These are phyloP conservation scores for Hanseniaspora guilliermondii DNA, from an alignment of 805 yeast species.

Conservation along the genomic window DNA sequence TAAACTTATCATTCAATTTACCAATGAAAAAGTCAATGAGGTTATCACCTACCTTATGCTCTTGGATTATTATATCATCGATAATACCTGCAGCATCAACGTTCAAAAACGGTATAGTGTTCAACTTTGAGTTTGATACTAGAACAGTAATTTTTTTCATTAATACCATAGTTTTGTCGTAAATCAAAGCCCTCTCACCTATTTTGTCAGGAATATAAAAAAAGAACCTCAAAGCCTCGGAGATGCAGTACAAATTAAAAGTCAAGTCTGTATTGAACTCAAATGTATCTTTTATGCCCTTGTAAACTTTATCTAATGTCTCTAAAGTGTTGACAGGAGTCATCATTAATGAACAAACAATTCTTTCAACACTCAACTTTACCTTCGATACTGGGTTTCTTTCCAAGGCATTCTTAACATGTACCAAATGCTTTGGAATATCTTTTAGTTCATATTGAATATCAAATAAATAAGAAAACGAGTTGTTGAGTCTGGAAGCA, in stretches of 20 bases:
- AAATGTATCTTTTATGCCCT: slow-evolving; percentile 7
- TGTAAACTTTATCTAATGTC: slow-evolving; percentile 17
- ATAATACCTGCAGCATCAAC: slow-evolving; percentile 22
- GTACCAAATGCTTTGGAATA: slow-evolving; percentile 14
- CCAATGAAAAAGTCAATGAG: slow-evolving; percentile 7
- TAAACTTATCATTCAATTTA: not conserved
- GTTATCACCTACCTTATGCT: slow-evolving; percentile 16
- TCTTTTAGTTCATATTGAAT: slow-evolving; percentile 3
- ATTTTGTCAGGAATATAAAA: slow-evolving; percentile 25
- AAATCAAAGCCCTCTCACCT: slow-evolving; percentile 20
- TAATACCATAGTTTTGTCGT: slow-evolving; percentile 24
- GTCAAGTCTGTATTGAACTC: slow-evolving; percentile 16
- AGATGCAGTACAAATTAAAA: slow-evolving; percentile 25
- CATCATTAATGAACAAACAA: slow-evolving; percentile 25
- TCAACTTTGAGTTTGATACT: slow-evolving; percentile 22
- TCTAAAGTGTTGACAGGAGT: slow-evolving; percentile 26
- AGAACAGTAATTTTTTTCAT: slow-evolving; percentile 24
- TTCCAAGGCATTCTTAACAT: slow-evolving; percentile 14
- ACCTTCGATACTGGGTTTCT: slow-evolving; percentile 18
- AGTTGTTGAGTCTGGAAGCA: slow-evolving; percentile 1
- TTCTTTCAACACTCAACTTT: slow-evolving; percentile 23
- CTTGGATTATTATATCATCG: slow-evolving; percentile 22
- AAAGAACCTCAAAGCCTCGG: slow-evolving; percentile 29
- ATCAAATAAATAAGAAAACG: slow-evolving; percentile 1
- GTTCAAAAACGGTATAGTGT: slow-evolving; percentile 20